These are phyloP conservation scores for Aspergillus quadricinctus DNA, from an alignment of 2,329 filamentous ascomycete genomes.

Conservation along the genomic window DNA sequence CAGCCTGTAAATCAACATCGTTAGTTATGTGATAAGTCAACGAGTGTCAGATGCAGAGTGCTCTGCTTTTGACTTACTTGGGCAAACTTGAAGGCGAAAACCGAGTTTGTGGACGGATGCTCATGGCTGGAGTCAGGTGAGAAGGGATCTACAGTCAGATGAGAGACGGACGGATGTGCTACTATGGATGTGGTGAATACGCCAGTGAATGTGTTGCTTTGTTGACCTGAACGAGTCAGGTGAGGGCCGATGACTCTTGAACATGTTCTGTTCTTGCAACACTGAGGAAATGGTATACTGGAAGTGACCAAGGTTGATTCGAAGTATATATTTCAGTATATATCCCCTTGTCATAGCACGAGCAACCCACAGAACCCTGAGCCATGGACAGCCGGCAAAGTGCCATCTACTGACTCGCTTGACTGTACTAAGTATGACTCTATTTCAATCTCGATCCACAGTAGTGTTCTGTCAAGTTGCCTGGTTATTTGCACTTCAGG, in stretches of 20 bases:
- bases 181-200: neutral
- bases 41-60: neutral
- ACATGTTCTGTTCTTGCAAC: neutral
- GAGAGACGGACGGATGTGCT: neutral
- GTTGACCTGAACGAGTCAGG: neutral
- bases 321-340: neutral
- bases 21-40: neutral
- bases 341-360: neutral
- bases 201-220: neutral
- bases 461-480: neutral
- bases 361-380: neutral
- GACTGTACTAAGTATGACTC: neutral
- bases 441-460: neutral
- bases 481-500: neutral
- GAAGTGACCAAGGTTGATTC: neutral
- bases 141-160: constrained; percentile 3
- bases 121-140: constrained; percentile 7
- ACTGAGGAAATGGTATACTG: neutral
- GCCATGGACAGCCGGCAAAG: neutral
- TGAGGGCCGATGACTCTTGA: neutral
- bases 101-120: constrained; percentile 1
- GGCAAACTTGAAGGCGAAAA: neutral
- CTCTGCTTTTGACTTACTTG: neutral
- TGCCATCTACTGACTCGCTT: neutral
- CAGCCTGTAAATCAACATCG: neutral